These are phyloP conservation scores for Collybia mongolica DNA, from an alignment of 768 basidiomycete genomes.

Conservation along the genomic window DNA sequence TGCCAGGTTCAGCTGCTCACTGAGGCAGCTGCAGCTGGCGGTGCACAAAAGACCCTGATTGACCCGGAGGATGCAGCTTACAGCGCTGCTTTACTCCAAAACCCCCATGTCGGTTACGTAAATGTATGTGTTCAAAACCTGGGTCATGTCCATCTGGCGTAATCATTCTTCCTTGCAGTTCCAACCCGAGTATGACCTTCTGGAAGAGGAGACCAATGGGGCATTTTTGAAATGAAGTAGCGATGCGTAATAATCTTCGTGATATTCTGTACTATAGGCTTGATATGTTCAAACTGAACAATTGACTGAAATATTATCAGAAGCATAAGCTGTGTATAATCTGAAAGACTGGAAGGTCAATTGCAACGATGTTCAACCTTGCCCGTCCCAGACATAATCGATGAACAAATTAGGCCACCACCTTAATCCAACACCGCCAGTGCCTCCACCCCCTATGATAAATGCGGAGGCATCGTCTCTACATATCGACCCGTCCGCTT, in stretches of 20 bases:
- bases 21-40: slow-evolving; percentile 35
- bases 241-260: not conserved
- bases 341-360: not conserved
- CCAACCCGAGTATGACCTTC: slow-evolving; percentile 23
- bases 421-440: slow-evolving; percentile 54
- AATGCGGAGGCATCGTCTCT: slow-evolving; percentile 62
- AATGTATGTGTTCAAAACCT: slow-evolving; percentile 9
- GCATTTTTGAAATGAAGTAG: slow-evolving; percentile 20
- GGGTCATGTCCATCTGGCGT: not conserved
- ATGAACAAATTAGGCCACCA: slow-evolving; percentile 74
- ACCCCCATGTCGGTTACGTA: slow-evolving; percentile 15
- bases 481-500: slow-evolving; percentile 67
- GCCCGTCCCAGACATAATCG: slow-evolving; percentile 76
- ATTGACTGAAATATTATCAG: not conserved
- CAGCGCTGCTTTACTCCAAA: slow-evolving; percentile 18
- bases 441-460: slow-evolving; percentile 32
- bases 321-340: not conserved
- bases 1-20: slow-evolving; percentile 48
- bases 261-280: not conserved
- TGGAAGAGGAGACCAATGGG: slow-evolving; percentile 24
- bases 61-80: slow-evolving; percentile 22
- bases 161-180: slow-evolving; percentile 14
- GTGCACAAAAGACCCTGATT: slow-evolving; percentile 20
- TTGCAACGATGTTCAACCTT: slow-evolving; percentile 22
- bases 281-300: not conserved